Conservation (phyloP, 495 filamentous ascomycete genomes). For the Penicillium diatomitis region DNA sequence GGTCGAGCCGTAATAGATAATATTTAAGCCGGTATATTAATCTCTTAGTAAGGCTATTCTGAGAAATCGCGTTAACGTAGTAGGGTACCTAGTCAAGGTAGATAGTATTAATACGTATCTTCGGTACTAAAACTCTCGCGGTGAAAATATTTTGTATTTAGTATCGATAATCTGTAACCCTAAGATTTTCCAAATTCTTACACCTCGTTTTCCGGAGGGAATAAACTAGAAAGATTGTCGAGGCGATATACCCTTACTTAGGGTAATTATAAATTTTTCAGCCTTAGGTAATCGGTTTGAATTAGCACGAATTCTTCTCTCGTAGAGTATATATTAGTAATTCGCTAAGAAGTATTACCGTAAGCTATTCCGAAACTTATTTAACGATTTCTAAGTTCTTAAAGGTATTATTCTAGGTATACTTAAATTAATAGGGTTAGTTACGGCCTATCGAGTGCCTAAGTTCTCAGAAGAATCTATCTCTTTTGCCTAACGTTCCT, state of each 20-base stretch:
- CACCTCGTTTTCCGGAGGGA: background rate
- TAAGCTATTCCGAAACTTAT: no score
- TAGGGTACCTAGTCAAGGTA: constrained; percentile 7
- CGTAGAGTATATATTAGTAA: constrained; percentile 4
- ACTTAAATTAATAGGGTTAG: no score
- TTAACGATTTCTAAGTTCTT: no score
- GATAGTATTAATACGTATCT: constrained; percentile 11
- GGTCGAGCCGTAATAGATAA: background rate
- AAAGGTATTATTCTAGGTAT: no score
- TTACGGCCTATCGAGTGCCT: no score
- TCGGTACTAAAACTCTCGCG: constrained; percentile 13
- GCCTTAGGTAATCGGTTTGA: constrained; percentile 1
- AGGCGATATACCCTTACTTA: background rate
- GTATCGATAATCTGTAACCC: constrained; percentile 18
- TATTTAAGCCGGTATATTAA: background rate
- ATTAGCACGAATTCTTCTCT: background rate
- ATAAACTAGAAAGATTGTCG: background rate
- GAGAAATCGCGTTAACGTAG: background rate
- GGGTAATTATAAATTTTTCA: constrained; percentile 1
- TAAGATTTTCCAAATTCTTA: constrained; percentile 11
- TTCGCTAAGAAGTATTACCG: background rate
- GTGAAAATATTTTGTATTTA: constrained; percentile 18
- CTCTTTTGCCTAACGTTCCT: no score
- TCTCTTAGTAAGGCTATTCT: background rate
- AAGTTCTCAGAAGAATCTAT: no score